phyloP scores from a whole-genome alignment of 345 rosid genomes.

The Eucalyptus sp. region DNA sequence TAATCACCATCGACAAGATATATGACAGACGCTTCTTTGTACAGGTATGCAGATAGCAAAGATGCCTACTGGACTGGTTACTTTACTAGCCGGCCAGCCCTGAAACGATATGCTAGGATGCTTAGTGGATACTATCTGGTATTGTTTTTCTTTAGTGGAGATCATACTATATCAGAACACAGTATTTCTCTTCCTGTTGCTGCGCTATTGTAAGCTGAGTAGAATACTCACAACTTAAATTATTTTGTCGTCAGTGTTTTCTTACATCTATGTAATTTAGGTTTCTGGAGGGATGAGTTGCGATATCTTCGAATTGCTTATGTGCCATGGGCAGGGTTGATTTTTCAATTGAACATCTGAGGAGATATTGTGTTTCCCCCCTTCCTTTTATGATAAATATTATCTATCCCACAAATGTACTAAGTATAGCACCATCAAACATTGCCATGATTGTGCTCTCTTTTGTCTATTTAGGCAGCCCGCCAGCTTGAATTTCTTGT shows the following conservation, averaged over 20 bases:
- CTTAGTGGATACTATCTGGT: slow-evolving; percentile 92
- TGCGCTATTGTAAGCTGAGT: background rate
- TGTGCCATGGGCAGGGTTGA: background rate
- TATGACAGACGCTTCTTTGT: background rate
- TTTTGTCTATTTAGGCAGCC: slow-evolving; percentile 42
- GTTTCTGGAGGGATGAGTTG: background rate
- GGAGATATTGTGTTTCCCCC: background rate
- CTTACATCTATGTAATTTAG: background rate
- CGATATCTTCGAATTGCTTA: background rate
- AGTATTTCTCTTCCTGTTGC: background rate
- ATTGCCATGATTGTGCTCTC: background rate
- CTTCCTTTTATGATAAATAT: background rate
- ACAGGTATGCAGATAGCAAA: slow-evolving; percentile 61
- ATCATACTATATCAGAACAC: background rate
- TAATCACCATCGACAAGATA: background rate
- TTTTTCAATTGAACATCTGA: background rate
- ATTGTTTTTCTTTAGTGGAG: background rate
- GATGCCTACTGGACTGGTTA: slow-evolving; percentile 86
- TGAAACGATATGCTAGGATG: slow-evolving; percentile 59
- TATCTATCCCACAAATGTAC: background rate
- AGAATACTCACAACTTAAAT: background rate
- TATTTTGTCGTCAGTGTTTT: background rate
- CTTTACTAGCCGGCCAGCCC: slow-evolving; percentile 76
- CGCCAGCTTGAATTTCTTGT: slow-evolving; percentile 73
- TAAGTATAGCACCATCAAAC: background rate